phyloP scores from a whole-genome alignment of 2,329 filamentous ascomycete species.

The Apiospora koreana region DNA sequence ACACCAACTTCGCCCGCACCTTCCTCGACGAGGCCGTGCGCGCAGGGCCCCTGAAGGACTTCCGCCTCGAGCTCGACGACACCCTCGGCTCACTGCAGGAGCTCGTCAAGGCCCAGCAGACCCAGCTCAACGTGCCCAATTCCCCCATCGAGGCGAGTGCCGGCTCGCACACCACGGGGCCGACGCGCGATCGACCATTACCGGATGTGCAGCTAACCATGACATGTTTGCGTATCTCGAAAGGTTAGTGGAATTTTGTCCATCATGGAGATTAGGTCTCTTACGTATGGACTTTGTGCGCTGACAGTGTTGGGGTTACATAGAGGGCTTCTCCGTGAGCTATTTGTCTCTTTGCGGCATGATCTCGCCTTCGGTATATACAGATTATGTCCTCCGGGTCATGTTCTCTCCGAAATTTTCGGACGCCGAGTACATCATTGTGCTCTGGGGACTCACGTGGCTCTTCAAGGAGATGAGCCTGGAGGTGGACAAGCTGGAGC shows the following conservation, averaged over 20 bases:
- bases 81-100: constrained; percentile 50
- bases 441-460: constrained; percentile 47
- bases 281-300: background rate
- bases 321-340: background rate
- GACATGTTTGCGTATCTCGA: constrained; percentile 12
- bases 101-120: constrained; percentile 36
- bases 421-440: constrained; percentile 37
- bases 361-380: constrained; percentile 2
- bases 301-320: background rate
- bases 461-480: constrained; percentile 39
- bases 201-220: constrained; percentile 10
- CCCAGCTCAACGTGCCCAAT: background rate
- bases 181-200: background rate
- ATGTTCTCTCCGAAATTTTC: constrained; percentile 5
- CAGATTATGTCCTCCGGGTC: constrained; percentile 10
- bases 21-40: constrained; percentile 52
- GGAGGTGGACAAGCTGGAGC: constrained; percentile 39
- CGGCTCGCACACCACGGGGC: background rate
- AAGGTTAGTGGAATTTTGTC: background rate
- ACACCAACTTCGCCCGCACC: constrained; percentile 53
- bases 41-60: constrained; percentile 42
- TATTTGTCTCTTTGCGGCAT: constrained; percentile 1
- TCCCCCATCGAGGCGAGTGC: background rate
- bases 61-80: constrained; percentile 48
- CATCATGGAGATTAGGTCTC: too few relatives aligned